Conservation (phyloP, 305 asterid genomes). For the Fraxinus angustifolia region DNA sequence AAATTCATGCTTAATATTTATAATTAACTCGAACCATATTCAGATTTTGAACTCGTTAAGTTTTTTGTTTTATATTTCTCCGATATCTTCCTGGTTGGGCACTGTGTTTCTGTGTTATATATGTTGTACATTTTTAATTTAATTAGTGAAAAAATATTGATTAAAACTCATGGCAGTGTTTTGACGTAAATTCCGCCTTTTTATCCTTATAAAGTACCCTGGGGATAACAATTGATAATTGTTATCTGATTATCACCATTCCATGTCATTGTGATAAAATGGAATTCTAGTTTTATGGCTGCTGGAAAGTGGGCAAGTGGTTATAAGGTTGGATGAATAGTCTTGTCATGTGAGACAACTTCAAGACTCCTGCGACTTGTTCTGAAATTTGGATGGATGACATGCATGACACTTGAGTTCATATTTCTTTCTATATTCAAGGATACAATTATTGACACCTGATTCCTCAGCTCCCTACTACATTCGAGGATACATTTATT, state of each 20-base stretch:
- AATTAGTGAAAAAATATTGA: neutral
- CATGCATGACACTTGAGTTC: neutral
- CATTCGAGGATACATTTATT: neutral
- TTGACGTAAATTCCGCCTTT: neutral
- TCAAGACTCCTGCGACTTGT: neutral
- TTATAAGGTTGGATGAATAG: neutral
- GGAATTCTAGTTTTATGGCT: neutral
- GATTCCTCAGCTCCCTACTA: neutral
- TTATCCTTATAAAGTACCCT: neutral
- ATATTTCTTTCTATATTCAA: neutral
- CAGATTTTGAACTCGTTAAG: conserved; percentile 19
- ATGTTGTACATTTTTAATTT: neutral
- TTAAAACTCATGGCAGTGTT: neutral
- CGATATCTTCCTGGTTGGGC: conserved; percentile 9
- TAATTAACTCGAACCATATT: conserved; percentile 6
- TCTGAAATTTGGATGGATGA: neutral
- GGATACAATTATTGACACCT: neutral
- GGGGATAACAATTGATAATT: conserved; percentile 13
- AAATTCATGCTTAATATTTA: conserved; percentile 8
- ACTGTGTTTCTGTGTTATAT: conserved; percentile 13
- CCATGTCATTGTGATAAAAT: neutral
- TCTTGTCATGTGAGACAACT: neutral
- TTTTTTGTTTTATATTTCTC: neutral
- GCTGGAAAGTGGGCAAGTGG: neutral
- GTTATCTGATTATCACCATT: neutral